phyloP scores from a whole-genome alignment of 257 asterid genomes.

The Plectranthus barbatus region DNA sequence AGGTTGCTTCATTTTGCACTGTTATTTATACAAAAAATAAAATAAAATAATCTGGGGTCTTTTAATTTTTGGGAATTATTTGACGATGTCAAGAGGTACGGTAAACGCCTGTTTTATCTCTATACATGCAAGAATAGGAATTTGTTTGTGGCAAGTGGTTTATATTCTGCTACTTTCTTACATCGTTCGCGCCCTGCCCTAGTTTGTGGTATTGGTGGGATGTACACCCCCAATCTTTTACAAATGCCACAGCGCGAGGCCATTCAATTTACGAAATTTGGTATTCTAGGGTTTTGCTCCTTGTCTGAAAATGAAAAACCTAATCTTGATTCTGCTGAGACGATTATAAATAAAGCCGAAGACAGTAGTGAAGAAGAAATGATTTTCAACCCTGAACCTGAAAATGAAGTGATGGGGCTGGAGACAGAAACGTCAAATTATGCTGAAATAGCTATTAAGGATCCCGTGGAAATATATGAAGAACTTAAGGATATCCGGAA shows the following conservation, averaged over 20 bases:
- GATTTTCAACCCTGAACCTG: slow-evolving; percentile 2
- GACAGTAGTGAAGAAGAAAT: slow-evolving; percentile 17
- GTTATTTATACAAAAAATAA: too few relatives aligned
- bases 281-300: slow-evolving; percentile 32
- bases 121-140: slow-evolving; percentile 28
- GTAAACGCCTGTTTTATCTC: slow-evolving; percentile 36
- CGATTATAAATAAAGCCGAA: slow-evolving; percentile 13
- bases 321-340: slow-evolving; percentile 13
- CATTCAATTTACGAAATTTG: slow-evolving; percentile 8
- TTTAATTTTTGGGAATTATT: not conserved
- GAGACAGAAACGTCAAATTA: slow-evolving; percentile 25
- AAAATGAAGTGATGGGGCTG: not conserved
- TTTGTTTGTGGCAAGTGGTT: slow-evolving; percentile 19
- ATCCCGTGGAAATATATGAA: slow-evolving; percentile 59
- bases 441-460: slow-evolving; percentile 27
- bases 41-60: too few relatives aligned
- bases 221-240: slow-evolving; percentile 1
- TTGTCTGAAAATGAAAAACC: slow-evolving; percentile 17
- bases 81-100: slow-evolving; percentile 52
- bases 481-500: slow-evolving; percentile 34
- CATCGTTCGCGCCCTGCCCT: slow-evolving; percentile 21
- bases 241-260: slow-evolving; percentile 13
- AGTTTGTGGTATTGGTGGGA: slow-evolving; percentile 13
- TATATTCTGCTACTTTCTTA: slow-evolving; percentile 22
- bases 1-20: slow-evolving; percentile 6